Base-by-base conservation (phyloP, 1,284 basidiomycete species). In the Phylloporus gajari region DNA sequence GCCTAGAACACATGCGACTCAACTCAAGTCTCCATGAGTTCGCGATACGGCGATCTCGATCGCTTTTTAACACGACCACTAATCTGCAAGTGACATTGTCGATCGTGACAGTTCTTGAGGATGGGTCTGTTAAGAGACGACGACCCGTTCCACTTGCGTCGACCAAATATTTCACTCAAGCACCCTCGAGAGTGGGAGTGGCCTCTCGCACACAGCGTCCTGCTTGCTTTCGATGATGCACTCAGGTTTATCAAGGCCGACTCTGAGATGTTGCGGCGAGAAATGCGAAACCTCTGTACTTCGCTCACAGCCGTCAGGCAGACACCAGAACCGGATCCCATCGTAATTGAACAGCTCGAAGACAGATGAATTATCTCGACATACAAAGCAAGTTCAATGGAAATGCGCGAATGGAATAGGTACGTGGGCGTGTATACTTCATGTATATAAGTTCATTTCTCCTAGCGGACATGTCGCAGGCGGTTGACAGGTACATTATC, bases 211-310 rank as follows among this genome's bases (percentile, higher is more conserved):
- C 82, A 84, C 27, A 94, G 95, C 12, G 85, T 90, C 12, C 48
- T 96, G 42, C 93, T 94, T 3, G 95, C 92, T 13, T 97, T 95
- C 76, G 96, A 97, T 83, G 88, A 93, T 73, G 95, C 95, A 7
- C 83, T 97, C 62, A 85, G 88, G 72, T 86, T 91, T 74, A 89
- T 97, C 73, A 84, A 84, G 48, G 76, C 81, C 9, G 90, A 93
- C 78, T 84, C 88, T 15, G 76, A 81, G 23, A 72, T 70, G 17
- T 79, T 90, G 59, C 84, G 86, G 64, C 77, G 79, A 15, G 90
- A 93, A 79, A 86, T 90, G 58, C 76, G 83, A 38, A 23, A 51
- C 23, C 48, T 51, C 25, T 73, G 75, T 23, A 75, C 90, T 59
- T 51, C 48, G 25, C 81, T 85, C 64, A 68, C 75, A 70, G 77